Conservation (phyloP, 371 early-diverging fungal species). For the Mucor velutinosus region DNA sequence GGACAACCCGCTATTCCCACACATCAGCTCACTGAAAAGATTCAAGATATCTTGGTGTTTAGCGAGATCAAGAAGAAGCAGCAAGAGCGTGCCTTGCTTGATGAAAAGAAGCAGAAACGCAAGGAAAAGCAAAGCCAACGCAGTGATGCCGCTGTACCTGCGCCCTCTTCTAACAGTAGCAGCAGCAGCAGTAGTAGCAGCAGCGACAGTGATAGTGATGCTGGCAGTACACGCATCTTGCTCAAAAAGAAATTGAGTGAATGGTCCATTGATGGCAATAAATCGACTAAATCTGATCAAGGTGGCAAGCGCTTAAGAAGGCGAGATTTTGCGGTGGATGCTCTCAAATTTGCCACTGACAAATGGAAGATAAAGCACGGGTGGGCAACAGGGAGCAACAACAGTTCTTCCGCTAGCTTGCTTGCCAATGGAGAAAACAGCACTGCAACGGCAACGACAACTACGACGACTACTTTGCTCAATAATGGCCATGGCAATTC, state of each 20-base stretch:
- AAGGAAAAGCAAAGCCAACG: slow-evolving; percentile 6
- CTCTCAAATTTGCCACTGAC: slow-evolving; percentile 32
- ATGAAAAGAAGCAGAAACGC: neutral
- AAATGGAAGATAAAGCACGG: slow-evolving; percentile 46
- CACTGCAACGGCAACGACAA: neutral
- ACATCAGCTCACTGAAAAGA: slow-evolving; percentile 29
- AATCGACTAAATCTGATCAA: neutral
- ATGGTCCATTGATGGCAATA: slow-evolving; percentile 16
- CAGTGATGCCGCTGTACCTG: neutral
- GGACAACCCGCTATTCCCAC: slow-evolving; percentile 26
- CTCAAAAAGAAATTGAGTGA: slow-evolving; percentile 30
- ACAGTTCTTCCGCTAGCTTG: slow-evolving; percentile 8
- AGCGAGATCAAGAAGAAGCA: slow-evolving; percentile 29
- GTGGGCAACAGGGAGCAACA: slow-evolving; percentile 15
- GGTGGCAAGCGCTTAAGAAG: slow-evolving; percentile 18
- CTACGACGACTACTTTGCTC: neutral
- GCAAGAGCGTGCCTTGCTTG: slow-evolving; percentile 1
- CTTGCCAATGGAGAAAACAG: neutral
- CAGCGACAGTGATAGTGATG: slow-evolving; percentile 24
- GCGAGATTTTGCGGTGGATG: slow-evolving; percentile 33
- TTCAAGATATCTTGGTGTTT: slow-evolving; percentile 34
- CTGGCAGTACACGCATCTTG: neutral
- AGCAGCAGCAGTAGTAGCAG: slow-evolving; percentile 5
- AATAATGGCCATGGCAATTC: slow-evolving; percentile 3
- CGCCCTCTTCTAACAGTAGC: neutral